Base-by-base conservation (phyloP, 2,329 filamentous ascomycete species). In the Ophiocordyceps robertsii region DNA sequence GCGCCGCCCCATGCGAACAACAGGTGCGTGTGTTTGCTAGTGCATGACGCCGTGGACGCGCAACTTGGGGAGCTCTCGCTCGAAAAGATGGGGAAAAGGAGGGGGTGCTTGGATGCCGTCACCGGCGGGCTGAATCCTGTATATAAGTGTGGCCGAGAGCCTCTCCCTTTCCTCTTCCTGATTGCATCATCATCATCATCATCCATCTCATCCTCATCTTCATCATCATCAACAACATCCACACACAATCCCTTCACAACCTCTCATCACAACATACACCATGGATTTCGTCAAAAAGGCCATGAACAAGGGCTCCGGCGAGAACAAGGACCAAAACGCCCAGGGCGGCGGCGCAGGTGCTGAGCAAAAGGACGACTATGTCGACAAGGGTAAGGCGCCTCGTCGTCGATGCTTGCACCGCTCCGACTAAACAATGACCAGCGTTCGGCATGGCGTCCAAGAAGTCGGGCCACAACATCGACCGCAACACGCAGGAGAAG, bases 281-380 rank as follows among this genome's bases (percentile, higher is more conserved):
- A 65, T 65, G 62, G 61, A 65, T 59, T 60, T 62, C 51, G 24
- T 65, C 56, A 64, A 64, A 51, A 59, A 61, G 40, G 58, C 59
- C 40, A 33, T 43, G 43, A 51, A 51, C 43, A 48, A 44, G 29
- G 33, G 32, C 35, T 39, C 47, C 35, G 38, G 38, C 14, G 38
- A 48, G 24, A 47, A 48, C 39, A 45, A 52, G 29, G 44, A 50
- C 42, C 41, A 47, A 12, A 42, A 50, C 39, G 38, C 37, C 11
- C 37, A 45, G 38, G 38, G 43, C 29, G 39, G 43, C n/a, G 36
- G 29, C 43, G 43, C n/a, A n/a, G n/a, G 49, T n/a, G 12, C 14
- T 31, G 31, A 13, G 12, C 14, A 14, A 42, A 47, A 59, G 52
- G 13, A 56, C 29, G 64, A 67, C 48, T 63, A 62, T 45, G 49